Evolutionary conservation across 1,284 basidiomycete species (phyloP), one percentile per base, ranked within the genome.

Genomic region (Malassezia nana): DNA sequence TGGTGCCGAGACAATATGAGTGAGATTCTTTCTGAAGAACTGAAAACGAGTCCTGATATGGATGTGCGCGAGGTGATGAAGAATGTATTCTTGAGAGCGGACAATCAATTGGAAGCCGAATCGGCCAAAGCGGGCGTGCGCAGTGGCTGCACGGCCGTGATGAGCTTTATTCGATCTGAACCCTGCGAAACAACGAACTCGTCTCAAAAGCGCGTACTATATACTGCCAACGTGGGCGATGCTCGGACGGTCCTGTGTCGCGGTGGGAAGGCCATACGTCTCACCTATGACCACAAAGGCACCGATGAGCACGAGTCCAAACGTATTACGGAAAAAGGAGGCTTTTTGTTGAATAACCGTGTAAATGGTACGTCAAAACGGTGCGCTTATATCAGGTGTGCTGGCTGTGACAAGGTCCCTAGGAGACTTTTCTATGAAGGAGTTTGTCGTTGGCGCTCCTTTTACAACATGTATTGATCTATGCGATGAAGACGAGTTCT

Each of bases 281-380:
- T 99, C 72, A 98, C 92, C 13, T 98, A 99, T 74, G 94, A 98
- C 72, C 94, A 99, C 79, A 99, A 99, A 76, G 94, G 94, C 33
- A 86, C 87, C 3, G 94, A 99, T 75, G 85, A 85, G 66, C 89
- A 92, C 73, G 94, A 99, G 76, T 90, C 89, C 16, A 94, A 94
- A 77, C 82, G 94, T 13, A 98, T 99, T 74, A 90, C 82, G 44
- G 92, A 96, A 69, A 92, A 94, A 0, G 94, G 94, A 15, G 94
- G 94, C 0, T 98, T 96, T 69, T 91, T 99, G 20, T 86, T 98
- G 86, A 94, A 94, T 71, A 91, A 92, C 59, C 84, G 94, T 9
- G 94, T 99, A 24, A 96, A 96, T 66, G 91, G 80, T 60, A 43
- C 48, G 59, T 41, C 0, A 15, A 16, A 26, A 39, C 16, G 20